Evolutionary conservation across 768 basidiomycete genomes (phyloP), one percentile per base, ranked within the genome.

Genomic region (Boletus speciosus): DNA sequence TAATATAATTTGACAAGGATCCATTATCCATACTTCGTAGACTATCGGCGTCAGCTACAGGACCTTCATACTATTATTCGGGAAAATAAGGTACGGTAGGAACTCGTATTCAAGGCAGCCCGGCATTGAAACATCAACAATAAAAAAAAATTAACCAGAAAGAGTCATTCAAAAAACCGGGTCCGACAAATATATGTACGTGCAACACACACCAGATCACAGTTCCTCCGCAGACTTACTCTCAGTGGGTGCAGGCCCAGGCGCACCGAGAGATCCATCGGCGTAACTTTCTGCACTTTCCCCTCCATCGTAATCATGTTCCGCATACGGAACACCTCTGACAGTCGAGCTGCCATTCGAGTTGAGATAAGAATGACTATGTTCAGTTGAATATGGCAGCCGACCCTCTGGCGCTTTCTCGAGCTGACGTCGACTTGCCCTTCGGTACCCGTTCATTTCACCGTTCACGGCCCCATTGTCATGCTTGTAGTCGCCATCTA

Each of bases 361-460:
- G 16, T 21, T 19, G 12, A 40, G 19, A 31, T 57, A 49, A 5
- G 50, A 47, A 29, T 31, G 52, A 38, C 21, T 25, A 5, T 23
- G 49, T 27, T 45, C 52, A 37, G 16, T 21, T 7, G 50, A 35
- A 53, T 71, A 77, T 11, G 76, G 78, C 10, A 57, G 40, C 19
- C 77, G 76, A 6, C 81, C 81, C 63, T 84, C 86, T 0, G 87
- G 85, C 10, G 87, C 85, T 71, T 89, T 88, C 66, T 88, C 89
- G 70, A 82, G 78, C 63, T 81, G 84, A 43, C 88, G 81, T 61
- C 78, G 75, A 63, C 81, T 85, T 23, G 77, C 73, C 46, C 76
- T 71, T 39, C 79, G 74, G 66, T 42, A 76, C 58, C 34, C 55
- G 14, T 60, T 57, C 19, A 36, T 42, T 42, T 40, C 40, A 23